Percentiles rank a stretch among this genome's conserved stretches.
Evolutionary conservation across 164 flowering plant species (phyloP).

Genomic region (Protea cynaroides): DNA sequence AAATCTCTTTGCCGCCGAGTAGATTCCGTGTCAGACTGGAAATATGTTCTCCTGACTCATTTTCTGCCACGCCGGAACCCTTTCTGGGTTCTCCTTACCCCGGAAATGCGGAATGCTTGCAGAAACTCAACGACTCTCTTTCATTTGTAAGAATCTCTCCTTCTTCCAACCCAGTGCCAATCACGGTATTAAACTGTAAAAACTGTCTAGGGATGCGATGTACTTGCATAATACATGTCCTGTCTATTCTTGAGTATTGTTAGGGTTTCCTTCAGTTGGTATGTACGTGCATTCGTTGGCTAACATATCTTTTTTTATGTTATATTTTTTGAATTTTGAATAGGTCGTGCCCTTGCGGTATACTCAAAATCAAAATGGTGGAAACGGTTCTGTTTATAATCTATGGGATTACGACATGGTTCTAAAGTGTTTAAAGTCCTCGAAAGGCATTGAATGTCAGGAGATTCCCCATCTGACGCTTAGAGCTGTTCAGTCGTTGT

Average conservation of each 20-base stretch:
- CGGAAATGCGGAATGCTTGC: conserved; percentile 53
- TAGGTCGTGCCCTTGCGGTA: conserved; percentile 62
- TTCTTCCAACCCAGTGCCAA: neutral
- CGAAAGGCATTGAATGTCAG: conserved; percentile 45
- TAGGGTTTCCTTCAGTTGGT: no score
- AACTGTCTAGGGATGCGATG: no score
- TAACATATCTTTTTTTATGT: neutral
- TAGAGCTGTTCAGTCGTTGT: conserved; percentile 56
- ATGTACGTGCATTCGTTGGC: neutral
- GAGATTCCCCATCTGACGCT: conserved; percentile 72
- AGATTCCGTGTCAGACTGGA: conserved; percentile 63
- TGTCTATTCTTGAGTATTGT: no score
- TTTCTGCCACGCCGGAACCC: conserved; percentile 47
- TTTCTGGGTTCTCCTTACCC: conserved; percentile 44
- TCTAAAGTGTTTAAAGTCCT: conserved; percentile 49
- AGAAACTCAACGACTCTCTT: conserved; percentile 38
- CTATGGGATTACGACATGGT: conserved; percentile 63
- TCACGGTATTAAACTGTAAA: no score
- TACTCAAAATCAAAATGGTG: conserved; percentile 60
- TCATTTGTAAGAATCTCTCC: conserved; percentile 37
- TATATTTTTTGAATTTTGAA: conserved; percentile 6
- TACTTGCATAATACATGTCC: no score
- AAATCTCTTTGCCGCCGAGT: conserved; percentile 9
- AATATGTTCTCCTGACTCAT: conserved; percentile 80
- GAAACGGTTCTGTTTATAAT: conserved; percentile 61